These are phyloP conservation scores for Pyrenochaeta sp. DNA, from an alignment of 2,329 filamentous ascomycete species.

Conservation along the genomic window DNA sequence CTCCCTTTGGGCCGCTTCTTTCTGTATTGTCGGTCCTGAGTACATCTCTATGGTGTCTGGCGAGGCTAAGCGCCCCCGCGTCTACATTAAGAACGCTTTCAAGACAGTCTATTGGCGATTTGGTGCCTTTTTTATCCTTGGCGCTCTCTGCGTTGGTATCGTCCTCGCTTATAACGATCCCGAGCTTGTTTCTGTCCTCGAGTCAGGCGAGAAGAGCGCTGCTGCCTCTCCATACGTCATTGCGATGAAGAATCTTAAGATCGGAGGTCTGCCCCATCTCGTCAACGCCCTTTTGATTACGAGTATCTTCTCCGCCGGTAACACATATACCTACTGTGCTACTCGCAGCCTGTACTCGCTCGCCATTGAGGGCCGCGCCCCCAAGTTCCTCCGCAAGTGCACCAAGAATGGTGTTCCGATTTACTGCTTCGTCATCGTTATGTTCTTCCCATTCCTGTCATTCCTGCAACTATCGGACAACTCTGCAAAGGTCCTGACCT, in stretches of 20 bases:
- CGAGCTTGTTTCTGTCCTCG: constrained; percentile 67
- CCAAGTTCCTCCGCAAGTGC: constrained; percentile 64
- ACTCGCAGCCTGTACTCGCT: constrained; percentile 63
- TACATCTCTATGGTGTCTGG: constrained; percentile 60
- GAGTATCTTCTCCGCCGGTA: constrained; percentile 64
- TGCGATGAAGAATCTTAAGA: constrained; percentile 64
- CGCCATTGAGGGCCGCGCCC: constrained; percentile 62
- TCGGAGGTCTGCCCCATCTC: constrained; percentile 64
- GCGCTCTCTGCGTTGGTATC: constrained; percentile 56
- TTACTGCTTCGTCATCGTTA: constrained; percentile 73
- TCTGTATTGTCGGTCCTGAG: constrained; percentile 59
- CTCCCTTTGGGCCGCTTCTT: constrained; percentile 53
- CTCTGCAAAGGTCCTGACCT: constrained; percentile 72
- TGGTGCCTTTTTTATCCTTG: constrained; percentile 57
- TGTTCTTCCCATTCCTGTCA: constrained; percentile 73
- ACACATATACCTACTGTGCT: constrained; percentile 64
- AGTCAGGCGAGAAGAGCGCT: constrained; percentile 48
- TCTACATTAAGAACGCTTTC: constrained; percentile 58
- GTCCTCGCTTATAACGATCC: constrained; percentile 71
- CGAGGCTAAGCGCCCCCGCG: constrained; percentile 57
- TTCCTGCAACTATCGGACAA: constrained; percentile 76
- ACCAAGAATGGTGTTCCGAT: constrained; percentile 74
- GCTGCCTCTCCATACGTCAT: constrained; percentile 71
- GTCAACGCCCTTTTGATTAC: constrained; percentile 66
- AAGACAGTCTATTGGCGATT: constrained; percentile 59